phyloP scores from a whole-genome alignment of 192 early-diverging fungal genomes.

The Phycomyces nitens region DNA sequence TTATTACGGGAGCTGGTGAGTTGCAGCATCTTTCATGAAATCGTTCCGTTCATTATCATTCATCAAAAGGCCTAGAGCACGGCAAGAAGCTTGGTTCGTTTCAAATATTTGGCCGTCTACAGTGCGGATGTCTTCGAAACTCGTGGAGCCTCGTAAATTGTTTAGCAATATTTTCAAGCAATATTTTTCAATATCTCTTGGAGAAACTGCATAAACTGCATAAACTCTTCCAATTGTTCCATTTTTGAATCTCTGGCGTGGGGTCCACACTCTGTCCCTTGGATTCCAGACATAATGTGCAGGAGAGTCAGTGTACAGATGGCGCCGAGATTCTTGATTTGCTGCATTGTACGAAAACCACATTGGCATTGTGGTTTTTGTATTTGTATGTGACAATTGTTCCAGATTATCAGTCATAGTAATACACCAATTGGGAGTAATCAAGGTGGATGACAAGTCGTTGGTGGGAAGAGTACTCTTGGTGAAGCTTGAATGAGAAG shows the following conservation, averaged over 20 bases:
- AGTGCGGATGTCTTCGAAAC: background rate
- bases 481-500: conserved; percentile 25
- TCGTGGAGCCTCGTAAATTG: background rate
- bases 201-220: conserved; percentile 1
- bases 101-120: background rate
- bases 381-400: background rate
- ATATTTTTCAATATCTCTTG: background rate
- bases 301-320: background rate
- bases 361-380: background rate
- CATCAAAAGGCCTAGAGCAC: background rate
- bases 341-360: background rate
- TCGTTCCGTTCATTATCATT: conserved; percentile 1
- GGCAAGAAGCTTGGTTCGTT: background rate
- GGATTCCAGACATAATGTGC: background rate
- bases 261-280: too few relatives aligned
- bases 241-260: background rate
- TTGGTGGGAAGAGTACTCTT: conserved; percentile 20
- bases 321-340: background rate
- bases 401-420: background rate
- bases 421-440: conserved; percentile 9
- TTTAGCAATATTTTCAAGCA: background rate
- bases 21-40: background rate
- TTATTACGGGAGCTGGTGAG: background rate
- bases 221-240: background rate
- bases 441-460: conserved; percentile 24